phyloP scores from a whole-genome alignment of 345 rosid species.

The Excoecaria cochinchinensis region DNA sequence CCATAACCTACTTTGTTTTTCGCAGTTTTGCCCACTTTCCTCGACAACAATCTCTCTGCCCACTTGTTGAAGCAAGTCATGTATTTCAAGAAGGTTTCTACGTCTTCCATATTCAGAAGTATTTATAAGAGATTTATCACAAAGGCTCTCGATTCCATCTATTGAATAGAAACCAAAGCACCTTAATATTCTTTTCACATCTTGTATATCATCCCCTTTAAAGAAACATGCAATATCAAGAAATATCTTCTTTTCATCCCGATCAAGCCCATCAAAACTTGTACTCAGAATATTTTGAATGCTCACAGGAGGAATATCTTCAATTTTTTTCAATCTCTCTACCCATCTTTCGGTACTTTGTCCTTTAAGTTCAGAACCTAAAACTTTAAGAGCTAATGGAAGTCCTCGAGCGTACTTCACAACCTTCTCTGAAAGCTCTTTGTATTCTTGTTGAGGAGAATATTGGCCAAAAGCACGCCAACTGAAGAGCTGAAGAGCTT shows the following conservation, averaged over 20 bases:
- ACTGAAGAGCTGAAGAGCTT: slow-evolving; percentile 4
- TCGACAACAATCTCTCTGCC: slow-evolving; percentile 6
- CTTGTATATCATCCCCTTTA: too few species aligned
- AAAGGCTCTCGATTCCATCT: background rate
- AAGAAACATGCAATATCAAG: slow-evolving; percentile 14
- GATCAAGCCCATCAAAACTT: background rate
- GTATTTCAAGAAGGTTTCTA: too few species aligned
- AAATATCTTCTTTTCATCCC: background rate
- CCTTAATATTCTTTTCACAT: too few species aligned
- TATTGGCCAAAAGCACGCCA: background rate
- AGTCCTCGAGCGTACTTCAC: background rate
- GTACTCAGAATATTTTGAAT: background rate
- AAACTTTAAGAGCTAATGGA: slow-evolving; percentile 6
- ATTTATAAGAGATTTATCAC: slow-evolving; percentile 4
- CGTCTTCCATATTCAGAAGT: too few species aligned
- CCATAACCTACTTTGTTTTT: slow-evolving; percentile 5
- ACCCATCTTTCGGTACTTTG: background rate
- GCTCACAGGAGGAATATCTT: background rate
- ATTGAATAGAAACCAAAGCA: background rate
- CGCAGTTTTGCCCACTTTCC: background rate
- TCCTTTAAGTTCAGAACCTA: background rate
- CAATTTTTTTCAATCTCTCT: background rate
- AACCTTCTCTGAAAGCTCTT: background rate
- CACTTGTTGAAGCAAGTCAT: slow-evolving; percentile 1
- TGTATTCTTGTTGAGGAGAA: background rate